Conservation (phyloP, 441 rosid genomes). For the Croton setiger region DNA sequence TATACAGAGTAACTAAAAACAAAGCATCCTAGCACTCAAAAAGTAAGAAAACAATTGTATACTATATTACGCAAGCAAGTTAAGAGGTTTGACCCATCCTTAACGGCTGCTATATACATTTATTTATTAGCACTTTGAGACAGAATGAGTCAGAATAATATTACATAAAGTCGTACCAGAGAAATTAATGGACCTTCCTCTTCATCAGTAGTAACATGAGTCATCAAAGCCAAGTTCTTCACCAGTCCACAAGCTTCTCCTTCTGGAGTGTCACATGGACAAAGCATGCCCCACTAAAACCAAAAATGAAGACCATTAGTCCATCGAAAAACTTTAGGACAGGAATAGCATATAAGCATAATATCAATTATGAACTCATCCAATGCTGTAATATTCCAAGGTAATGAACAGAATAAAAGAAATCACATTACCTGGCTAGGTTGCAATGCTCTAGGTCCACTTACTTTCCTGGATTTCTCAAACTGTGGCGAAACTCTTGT, state of each 20-base stretch:
- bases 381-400: background rate
- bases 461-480: conserved; percentile 98
- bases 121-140: background rate
- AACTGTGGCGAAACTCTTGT: conserved; percentile 87
- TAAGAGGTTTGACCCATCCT: background rate
- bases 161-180: conserved; percentile 45
- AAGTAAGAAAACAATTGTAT: background rate
- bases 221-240: conserved; percentile 97
- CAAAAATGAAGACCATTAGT: conserved; percentile 19
- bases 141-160: background rate
- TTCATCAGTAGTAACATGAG: conserved; percentile 97
- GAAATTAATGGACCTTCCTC: conserved; percentile 86
- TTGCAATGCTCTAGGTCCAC: conserved; percentile 99
- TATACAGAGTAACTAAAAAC: background rate
- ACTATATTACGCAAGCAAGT: background rate
- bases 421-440: conserved; percentile 77
- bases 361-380: conserved; percentile 11
- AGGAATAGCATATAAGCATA: conserved; percentile 12
- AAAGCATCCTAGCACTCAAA: background rate
- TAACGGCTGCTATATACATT: background rate
- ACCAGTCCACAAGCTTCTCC: conserved; percentile 99
- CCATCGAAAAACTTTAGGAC: background rate
- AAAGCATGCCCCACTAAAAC: conserved; percentile 98
- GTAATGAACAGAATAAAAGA: conserved; percentile 12
- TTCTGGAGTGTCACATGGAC: conserved; percentile 99